Evolutionary conservation across 2,329 filamentous ascomycete genomes (phyloP).

Genomic region (Cordyceps fumosorosea): DNA sequence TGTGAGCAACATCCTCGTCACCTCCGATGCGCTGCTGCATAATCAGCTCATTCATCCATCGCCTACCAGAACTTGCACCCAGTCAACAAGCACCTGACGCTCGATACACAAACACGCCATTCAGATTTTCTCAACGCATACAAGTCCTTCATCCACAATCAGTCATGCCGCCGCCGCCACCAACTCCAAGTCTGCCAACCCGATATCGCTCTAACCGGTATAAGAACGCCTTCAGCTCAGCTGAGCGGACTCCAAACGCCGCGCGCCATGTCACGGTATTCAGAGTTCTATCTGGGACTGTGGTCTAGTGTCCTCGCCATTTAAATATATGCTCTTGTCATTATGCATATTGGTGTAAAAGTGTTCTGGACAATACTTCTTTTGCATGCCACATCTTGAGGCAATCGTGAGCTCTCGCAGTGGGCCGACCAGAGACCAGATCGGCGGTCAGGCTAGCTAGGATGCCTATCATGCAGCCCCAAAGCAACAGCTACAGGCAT

Average conservation of each 20-base stretch:
- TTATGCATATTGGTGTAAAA: not conserved
- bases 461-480: not conserved
- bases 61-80: too few species aligned
- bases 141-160: too few species aligned
- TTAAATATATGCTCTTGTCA: not conserved
- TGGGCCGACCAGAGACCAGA: not conserved
- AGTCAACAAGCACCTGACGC: too few species aligned
- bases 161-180: not conserved
- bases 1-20: too few species aligned
- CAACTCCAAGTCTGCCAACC: not conserved
- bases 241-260: not conserved
- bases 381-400: not conserved
- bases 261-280: not conserved
- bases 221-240: constrained; percentile 2
- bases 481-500: not conserved
- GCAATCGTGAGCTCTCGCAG: not conserved
- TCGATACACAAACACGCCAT: not conserved
- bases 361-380: not conserved
- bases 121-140: not conserved
- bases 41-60: too few species aligned
- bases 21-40: too few species aligned
- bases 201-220: constrained; percentile 9
- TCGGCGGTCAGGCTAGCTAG: not conserved
- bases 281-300: not conserved
- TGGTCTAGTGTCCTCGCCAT: not conserved